Evolutionary conservation across 139 green algal species (phyloP).

Genomic region (Chlamydomonas sphaeroides): DNA sequence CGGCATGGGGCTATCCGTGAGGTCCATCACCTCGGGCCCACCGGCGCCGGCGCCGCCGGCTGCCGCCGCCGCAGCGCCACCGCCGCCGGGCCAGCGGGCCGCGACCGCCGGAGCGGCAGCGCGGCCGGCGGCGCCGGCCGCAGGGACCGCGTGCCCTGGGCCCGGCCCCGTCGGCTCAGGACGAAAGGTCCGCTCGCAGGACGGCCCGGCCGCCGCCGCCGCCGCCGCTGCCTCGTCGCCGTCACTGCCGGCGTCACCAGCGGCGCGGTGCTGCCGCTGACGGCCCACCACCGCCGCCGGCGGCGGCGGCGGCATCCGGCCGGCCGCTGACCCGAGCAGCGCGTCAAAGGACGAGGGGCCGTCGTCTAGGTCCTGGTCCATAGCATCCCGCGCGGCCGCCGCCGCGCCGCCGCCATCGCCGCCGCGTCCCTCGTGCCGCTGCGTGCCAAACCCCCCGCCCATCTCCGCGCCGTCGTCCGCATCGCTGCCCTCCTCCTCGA

Average conservation of each 20-base stretch:
- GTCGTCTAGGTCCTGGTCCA: no score
- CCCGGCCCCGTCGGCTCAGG: slow-evolving; percentile 1
- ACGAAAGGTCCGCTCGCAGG: slow-evolving; percentile 9
- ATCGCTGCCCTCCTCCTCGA: neutral
- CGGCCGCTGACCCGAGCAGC: no score
- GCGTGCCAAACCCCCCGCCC: slow-evolving; percentile 4
- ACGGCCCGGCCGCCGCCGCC: neutral
- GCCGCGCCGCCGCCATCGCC: neutral
- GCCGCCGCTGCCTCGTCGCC: neutral
- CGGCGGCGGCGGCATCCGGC: no score
- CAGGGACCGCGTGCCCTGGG: neutral
- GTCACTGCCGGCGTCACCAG: neutral
- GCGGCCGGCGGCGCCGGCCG: neutral
- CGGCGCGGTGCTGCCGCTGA: no score
- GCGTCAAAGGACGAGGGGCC: no score
- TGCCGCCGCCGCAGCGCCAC: neutral
- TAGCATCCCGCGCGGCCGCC: neutral
- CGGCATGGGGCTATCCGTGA: slow-evolving; percentile 16
- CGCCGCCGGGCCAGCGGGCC: neutral
- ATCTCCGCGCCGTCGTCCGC: neutral
- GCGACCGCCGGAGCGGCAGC: no score
- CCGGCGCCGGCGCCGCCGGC: neutral
- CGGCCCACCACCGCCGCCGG: no score
- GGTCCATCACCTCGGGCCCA: slow-evolving; percentile 9
- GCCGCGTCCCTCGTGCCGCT: neutral